These are phyloP conservation scores for Lojkania enalia DNA, from an alignment of 2,329 filamentous ascomycete species.

Conservation along the genomic window DNA sequence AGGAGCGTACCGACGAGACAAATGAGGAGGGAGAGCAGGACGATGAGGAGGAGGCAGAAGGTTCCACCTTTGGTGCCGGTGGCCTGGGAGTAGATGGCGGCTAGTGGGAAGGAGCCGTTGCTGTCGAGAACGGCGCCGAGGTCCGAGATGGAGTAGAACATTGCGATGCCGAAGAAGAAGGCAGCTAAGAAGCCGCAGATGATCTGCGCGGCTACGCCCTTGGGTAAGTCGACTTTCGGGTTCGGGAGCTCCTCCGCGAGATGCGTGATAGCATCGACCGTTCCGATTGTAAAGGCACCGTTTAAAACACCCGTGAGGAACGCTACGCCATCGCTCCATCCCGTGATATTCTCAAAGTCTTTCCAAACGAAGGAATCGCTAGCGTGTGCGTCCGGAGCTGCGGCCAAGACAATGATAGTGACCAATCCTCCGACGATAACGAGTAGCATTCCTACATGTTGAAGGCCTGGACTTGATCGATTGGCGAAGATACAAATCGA, in stretches of 20 bases:
- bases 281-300: slow-evolving; percentile 67
- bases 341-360: slow-evolving; percentile 46
- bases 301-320: slow-evolving; percentile 68
- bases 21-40: slow-evolving; percentile 55
- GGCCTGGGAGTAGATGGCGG: slow-evolving; percentile 61
- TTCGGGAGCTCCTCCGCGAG: slow-evolving; percentile 55
- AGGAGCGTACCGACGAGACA: slow-evolving; percentile 59
- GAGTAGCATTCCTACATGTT: slow-evolving; percentile 56
- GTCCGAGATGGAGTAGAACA: slow-evolving; percentile 54
- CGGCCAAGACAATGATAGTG: slow-evolving; percentile 56
- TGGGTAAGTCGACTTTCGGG: slow-evolving; percentile 33
- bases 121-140: slow-evolving; percentile 49
- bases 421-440: slow-evolving; percentile 58
- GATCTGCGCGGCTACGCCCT: slow-evolving; percentile 31
- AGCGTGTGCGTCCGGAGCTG: slow-evolving; percentile 52
- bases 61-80: slow-evolving; percentile 40
- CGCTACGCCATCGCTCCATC: slow-evolving; percentile 57
- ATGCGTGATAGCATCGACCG: slow-evolving; percentile 60
- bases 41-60: slow-evolving; percentile 47
- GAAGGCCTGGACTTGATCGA: slow-evolving; percentile 53
- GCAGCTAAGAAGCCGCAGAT: slow-evolving; percentile 28
- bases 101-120: slow-evolving; percentile 58
- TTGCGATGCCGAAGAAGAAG: slow-evolving; percentile 30
- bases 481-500: slow-evolving; percentile 53
- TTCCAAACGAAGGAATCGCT: slow-evolving; percentile 45